Percentiles rank a stretch among this genome's conserved stretches.
These are phyloP conservation scores for Metschnikowia colocasiae DNA, from an alignment of 805 yeast species.

Conservation along the genomic window DNA sequence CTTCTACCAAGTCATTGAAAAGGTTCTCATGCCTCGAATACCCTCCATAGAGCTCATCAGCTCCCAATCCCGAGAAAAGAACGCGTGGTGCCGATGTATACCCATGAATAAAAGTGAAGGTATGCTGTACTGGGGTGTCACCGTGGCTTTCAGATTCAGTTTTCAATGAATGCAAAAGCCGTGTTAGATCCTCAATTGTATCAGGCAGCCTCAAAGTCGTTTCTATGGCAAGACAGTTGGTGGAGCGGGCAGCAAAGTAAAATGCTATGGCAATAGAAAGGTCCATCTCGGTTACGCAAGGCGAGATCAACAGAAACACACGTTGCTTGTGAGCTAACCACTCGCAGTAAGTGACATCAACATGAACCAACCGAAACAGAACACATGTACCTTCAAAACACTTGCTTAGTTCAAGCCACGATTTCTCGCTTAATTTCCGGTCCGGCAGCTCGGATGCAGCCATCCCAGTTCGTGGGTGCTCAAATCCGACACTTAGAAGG, in stretches of 20 bases:
- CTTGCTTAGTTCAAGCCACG: constrained; percentile 50
- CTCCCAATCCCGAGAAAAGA: constrained; percentile 88
- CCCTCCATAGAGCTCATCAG: constrained; percentile 96
- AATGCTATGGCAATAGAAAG: constrained; percentile 93
- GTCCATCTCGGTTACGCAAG: constrained; percentile 91
- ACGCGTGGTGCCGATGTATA: constrained; percentile 62
- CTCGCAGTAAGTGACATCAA: constrained; percentile 68
- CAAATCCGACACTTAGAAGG: constrained; percentile 88
- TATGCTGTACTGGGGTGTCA: neutral
- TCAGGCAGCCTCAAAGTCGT: neutral
- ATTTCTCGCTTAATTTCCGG: constrained; percentile 63
- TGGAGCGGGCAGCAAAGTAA: constrained; percentile 73
- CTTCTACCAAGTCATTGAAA: constrained; percentile 30
- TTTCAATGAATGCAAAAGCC: neutral
- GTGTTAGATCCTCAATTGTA: neutral
- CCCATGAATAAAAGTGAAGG: neutral
- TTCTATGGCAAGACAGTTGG: constrained; percentile 7
- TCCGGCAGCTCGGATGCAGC: constrained; percentile 77
- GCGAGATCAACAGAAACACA: constrained; percentile 70
- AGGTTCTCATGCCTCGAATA: constrained; percentile 76
- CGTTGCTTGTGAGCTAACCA: constrained; percentile 48
- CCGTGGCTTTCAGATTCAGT: neutral
- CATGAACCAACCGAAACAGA: constrained; percentile 54
- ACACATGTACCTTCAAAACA: constrained; percentile 36
- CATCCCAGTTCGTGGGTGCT: constrained; percentile 73